Percentiles rank a stretch among this genome's conserved stretches.
phyloP scores from a whole-genome alignment of 306 rosid genomes.

The Abrus precatorius region DNA sequence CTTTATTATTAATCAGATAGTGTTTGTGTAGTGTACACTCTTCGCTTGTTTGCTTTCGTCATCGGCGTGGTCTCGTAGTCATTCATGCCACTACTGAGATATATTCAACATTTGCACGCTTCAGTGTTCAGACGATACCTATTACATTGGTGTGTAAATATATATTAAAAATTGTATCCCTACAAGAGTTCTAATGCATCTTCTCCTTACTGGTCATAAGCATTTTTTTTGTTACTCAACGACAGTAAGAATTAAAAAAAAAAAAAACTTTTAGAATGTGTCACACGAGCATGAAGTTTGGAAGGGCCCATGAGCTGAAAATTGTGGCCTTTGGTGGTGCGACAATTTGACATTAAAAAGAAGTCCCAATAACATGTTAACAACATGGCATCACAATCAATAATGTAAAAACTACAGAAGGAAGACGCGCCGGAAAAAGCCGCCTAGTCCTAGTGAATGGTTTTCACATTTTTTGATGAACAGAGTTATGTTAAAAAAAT shows the following conservation, averaged over 20 bases:
- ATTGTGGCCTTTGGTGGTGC: background rate
- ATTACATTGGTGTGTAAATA: too few relatives aligned
- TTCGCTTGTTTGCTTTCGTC: background rate
- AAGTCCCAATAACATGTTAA: background rate
- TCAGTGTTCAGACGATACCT: background rate
- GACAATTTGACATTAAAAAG: background rate
- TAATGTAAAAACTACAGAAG: background rate
- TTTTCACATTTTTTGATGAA: background rate
- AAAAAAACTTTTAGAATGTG: too few relatives aligned
- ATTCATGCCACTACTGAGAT: background rate
- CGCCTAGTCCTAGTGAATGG: background rate
- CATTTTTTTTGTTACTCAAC: too few relatives aligned
- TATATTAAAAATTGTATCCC: too few relatives aligned
- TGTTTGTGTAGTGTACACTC: constrained; percentile 19
- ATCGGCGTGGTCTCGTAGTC: constrained; percentile 34
- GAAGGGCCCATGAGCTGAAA: background rate
- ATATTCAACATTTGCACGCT: background rate
- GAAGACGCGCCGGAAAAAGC: background rate
- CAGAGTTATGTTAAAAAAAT: background rate
- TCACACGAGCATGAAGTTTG: too few relatives aligned
- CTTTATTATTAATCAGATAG: background rate
- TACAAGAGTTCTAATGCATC: too few relatives aligned
- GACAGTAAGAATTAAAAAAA: too few relatives aligned
- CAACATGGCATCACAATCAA: background rate
- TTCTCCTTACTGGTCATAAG: too few relatives aligned